phyloP scores from a whole-genome alignment of 306 rosid species.

The Mimosa bimucronata region DNA sequence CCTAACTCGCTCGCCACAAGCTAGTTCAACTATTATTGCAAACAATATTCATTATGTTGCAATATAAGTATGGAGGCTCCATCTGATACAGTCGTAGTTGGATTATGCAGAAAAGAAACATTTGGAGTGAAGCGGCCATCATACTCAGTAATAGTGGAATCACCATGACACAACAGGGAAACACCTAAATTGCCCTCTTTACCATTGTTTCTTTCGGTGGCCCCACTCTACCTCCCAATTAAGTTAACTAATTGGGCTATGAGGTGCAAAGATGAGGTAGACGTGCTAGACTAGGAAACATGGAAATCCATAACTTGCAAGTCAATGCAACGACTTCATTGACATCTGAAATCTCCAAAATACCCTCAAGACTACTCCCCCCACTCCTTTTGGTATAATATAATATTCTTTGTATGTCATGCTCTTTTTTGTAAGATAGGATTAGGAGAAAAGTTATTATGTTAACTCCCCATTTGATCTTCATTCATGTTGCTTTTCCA shows the following conservation, averaged over 20 bases:
- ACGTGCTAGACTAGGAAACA: not conserved
- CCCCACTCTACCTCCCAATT: not conserved
- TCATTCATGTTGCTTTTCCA: no score
- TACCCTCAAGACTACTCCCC: not conserved
- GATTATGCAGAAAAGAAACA: not conserved
- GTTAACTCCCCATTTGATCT: no score
- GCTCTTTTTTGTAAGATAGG: no score
- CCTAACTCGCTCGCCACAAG: constrained; percentile 49
- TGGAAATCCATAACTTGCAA: not conserved
- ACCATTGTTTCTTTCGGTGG: not conserved
- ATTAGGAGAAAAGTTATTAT: no score
- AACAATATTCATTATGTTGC: constrained; percentile 35
- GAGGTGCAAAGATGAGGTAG: not conserved
- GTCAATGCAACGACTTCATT: not conserved
- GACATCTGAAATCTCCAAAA: not conserved
- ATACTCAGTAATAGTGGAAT: constrained; percentile 3
- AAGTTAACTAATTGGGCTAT: not conserved
- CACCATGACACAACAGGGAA: no score
- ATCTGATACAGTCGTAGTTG: no score
- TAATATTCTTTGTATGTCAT: no score
- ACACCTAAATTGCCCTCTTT: not conserved
- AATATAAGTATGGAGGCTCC: constrained; percentile 3
- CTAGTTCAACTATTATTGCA: constrained; percentile 29
- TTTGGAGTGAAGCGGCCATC: constrained; percentile 5
- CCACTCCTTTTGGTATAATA: no score